Base-by-base conservation (phyloP, 2,329 filamentous ascomycete species). In the Verticillium zaregamsianum region DNA sequence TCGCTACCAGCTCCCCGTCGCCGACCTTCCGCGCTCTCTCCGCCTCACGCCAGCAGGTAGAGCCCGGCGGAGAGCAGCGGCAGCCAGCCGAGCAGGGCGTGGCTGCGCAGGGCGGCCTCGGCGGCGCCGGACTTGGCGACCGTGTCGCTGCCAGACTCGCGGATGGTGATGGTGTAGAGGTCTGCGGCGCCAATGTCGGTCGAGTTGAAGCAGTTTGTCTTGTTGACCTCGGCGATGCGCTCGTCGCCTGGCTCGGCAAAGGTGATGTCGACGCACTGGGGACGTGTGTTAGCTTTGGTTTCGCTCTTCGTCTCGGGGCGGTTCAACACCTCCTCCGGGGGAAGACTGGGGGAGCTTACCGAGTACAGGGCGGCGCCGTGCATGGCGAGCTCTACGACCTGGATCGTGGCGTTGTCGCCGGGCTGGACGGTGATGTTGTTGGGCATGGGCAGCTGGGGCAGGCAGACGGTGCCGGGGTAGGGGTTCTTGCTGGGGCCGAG, bases 371-470 rank as follows among this genome's bases (percentile, higher is more conserved):
- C 83, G 2, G 92, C 93, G 3, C 93, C 93, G 71, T 97, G 93
- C 63, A 91, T 80, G 15, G 93, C 93, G 8, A 86, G 77, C 80
- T 96, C 92, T 31, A 97, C 88, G 3, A 97, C 76, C 72, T 97
- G 93, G 62, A 97, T 95, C 0, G 93, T 97, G 28, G 92, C 93
- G 72, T 91, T 88, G 77, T 97, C 91, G n/a, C 95, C 95, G 0
- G 88, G 79, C 57, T 90, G 87, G 56, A 92, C 89, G 1, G 77
- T 86, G 55, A 87, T 79, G 68, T 90, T 90, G 6, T 79, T 81
- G 0, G 95, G 95, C 49, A 98, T 79, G 1, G 93, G 91, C 1
- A 98, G 89, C 73, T 97, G 93, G 0, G 93, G 93, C 56, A 98
- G 79, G 72, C 95, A 99, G 70, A 98, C 87, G 3, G 89, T 90